Percentiles rank a stretch among this genome's conserved stretches.
Conservation (phyloP, 1,284 basidiomycete species). For the Coniferiporia weirii region DNA sequence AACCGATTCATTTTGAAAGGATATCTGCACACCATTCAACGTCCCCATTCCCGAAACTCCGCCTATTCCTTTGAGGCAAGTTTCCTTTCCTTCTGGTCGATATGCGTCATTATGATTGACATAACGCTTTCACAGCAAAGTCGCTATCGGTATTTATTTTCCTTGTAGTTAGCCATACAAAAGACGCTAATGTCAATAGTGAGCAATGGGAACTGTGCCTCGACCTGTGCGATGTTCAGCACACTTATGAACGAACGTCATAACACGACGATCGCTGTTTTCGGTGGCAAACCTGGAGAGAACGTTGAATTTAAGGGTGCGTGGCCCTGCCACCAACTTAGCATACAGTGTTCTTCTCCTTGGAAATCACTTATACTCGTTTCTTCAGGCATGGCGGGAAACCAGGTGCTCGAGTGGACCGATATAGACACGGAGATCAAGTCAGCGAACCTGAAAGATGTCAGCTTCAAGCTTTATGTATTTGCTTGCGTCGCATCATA, state of each 20-base stretch:
- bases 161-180: slow-evolving; percentile 1
- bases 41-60: slow-evolving; percentile 45
- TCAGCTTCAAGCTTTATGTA: slow-evolving; percentile 26
- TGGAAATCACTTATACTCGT: neutral
- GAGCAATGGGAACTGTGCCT: slow-evolving; percentile 51
- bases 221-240: slow-evolving; percentile 61
- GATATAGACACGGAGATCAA: slow-evolving; percentile 62
- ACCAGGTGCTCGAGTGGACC: slow-evolving; percentile 59
- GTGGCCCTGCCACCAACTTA: slow-evolving; percentile 1
- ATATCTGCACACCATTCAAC: slow-evolving; percentile 33
- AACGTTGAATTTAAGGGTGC: slow-evolving; percentile 52
- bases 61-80: slow-evolving; percentile 48
- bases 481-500: neutral
- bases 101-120: slow-evolving; percentile 1
- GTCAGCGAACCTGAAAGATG: slow-evolving; percentile 52
- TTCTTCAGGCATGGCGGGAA: slow-evolving; percentile 54
- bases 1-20: slow-evolving; percentile 23
- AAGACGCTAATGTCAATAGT: slow-evolving; percentile 29
- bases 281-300: slow-evolving; percentile 54
- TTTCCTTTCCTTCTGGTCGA: neutral
- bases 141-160: slow-evolving; percentile 41
- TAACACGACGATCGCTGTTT: slow-evolving; percentile 49
- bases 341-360: neutral
- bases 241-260: slow-evolving; percentile 59
- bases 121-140: slow-evolving; percentile 33